phyloP scores from a whole-genome alignment of 768 basidiomycete species.

The Mycena indigotica region DNA sequence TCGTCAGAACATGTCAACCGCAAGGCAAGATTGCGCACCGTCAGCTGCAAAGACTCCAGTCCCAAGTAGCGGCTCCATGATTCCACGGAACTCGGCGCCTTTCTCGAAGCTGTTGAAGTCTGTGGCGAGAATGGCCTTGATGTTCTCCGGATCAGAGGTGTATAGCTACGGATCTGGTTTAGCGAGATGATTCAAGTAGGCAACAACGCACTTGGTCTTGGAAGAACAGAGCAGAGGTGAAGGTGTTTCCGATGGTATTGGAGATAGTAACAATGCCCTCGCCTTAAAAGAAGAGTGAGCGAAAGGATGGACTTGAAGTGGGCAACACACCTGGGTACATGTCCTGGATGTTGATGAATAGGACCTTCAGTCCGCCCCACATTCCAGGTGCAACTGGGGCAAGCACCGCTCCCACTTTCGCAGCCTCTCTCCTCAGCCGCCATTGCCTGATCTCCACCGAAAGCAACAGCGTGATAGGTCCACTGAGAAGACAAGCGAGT shows the following conservation, averaged over 20 bases:
- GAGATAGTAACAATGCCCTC: background rate
- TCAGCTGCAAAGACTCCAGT: constrained; percentile 65
- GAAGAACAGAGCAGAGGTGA: constrained; percentile 7
- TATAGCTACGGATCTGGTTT: constrained; percentile 33
- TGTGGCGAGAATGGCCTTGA: constrained; percentile 51
- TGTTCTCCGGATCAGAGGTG: constrained; percentile 48
- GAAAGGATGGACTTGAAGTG: background rate
- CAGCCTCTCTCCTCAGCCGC: constrained; percentile 4
- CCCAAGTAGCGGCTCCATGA: constrained; percentile 44
- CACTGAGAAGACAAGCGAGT: constrained; percentile 9
- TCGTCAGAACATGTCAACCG: background rate
- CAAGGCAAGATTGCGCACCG: constrained; percentile 33
- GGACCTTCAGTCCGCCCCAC: constrained; percentile 11
- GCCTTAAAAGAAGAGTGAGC: background rate
- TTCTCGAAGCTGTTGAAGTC: constrained; percentile 50
- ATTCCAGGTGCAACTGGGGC: background rate
- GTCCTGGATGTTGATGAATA: constrained; percentile 8
- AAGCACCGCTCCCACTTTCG: constrained; percentile 6
- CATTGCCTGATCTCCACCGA: constrained; percentile 9
- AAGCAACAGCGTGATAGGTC: background rate
- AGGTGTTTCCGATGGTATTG: background rate
- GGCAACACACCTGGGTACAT: constrained; percentile 17
- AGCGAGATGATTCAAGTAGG: background rate
- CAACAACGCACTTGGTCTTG: constrained; percentile 8
- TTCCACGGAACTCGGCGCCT: constrained; percentile 29